Evolutionary conservation across 2,329 filamentous ascomycete genomes (phyloP).

Genomic region (Thielaviopsis punctulata): DNA sequence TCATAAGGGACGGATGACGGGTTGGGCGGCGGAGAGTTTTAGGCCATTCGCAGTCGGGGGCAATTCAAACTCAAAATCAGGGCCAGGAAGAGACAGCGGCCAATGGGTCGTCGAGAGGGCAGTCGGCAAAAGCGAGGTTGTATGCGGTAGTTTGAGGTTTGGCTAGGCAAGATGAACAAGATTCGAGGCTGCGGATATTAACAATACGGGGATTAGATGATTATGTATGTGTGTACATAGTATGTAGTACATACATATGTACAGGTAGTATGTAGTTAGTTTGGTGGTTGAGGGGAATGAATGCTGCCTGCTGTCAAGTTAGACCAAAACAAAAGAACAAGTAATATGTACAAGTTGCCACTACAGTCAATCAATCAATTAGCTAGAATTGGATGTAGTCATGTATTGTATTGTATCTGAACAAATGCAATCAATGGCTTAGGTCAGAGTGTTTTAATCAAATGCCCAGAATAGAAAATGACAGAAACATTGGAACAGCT

Average conservation of each 20-base stretch:
- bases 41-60: slow-evolving; percentile 1
- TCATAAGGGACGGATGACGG: slow-evolving; percentile 5
- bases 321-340: neutral
- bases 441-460: no score
- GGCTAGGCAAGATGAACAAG: no score
- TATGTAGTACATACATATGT: no score
- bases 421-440: no score
- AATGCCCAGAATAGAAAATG: neutral
- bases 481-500: neutral
- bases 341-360: no score
- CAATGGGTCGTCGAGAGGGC: neutral
- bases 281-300: neutral
- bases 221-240: no score
- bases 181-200: neutral
- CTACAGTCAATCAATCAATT: neutral
- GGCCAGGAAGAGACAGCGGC: neutral
- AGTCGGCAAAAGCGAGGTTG: neutral
- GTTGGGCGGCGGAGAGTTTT: neutral
- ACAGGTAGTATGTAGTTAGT: no score
- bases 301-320: neutral
- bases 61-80: neutral
- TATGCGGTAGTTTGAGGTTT: neutral
- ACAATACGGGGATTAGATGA: neutral
- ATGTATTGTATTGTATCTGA: neutral
- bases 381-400: neutral